A percentile compares a stretch with the other conserved stretches of the same genome.
phyloP scores from a whole-genome alignment of 441 rosid species.

The Syzygium malaccense region DNA sequence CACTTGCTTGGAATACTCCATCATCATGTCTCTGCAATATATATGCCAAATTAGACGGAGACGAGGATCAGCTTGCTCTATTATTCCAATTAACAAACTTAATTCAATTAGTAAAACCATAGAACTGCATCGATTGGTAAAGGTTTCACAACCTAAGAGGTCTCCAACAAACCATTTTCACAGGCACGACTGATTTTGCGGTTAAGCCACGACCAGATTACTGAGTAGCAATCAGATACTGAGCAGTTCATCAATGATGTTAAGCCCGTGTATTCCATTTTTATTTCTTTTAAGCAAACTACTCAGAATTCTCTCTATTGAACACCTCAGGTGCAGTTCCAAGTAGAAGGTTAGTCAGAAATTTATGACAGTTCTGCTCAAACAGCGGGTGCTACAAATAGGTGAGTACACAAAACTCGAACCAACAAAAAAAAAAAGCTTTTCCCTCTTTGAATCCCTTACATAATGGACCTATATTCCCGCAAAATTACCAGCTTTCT shows the following conservation, averaged over 20 bases:
- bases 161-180: neutral
- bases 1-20: conserved; percentile 4
- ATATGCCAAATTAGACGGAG: neutral
- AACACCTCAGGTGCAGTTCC: neutral
- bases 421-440: neutral
- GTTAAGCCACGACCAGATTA: neutral
- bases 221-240: neutral
- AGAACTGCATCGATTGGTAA: neutral
- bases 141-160: neutral
- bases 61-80: neutral
- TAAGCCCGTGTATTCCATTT: neutral
- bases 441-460: neutral
- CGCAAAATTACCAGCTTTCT: neutral
- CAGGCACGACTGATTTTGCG: neutral
- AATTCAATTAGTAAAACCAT: neutral
- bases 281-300: neutral
- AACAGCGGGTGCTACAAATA: neutral
- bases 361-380: neutral
- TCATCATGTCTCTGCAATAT: neutral
- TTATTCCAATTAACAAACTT: neutral
- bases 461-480: neutral
- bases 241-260: neutral
- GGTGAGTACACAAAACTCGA: neutral
- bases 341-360: neutral
- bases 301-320: neutral